Conservation (phyloP, 106 monocot species). For the Dioscorea dumetorum region DNA sequence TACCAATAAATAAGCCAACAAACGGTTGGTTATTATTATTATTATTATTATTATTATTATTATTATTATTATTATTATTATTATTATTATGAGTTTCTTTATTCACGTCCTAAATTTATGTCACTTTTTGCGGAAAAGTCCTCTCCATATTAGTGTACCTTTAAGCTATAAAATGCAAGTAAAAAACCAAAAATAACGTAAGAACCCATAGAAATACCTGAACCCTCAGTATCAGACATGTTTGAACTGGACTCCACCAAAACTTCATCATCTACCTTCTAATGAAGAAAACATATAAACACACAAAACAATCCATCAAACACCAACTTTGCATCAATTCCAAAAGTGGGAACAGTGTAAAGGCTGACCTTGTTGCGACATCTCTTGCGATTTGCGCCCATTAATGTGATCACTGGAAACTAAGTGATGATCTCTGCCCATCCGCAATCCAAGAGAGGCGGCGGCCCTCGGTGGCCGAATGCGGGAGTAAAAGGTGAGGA, state of each 20-base stretch:
- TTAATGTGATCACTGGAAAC: background rate
- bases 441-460: background rate
- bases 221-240: constrained; percentile 25
- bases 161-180: background rate
- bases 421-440: background rate
- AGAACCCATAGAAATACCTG: constrained; percentile 14
- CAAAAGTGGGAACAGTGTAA: background rate
- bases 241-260: background rate
- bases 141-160: too few relatives aligned
- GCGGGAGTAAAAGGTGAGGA: background rate
- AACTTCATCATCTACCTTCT: background rate
- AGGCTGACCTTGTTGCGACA: background rate
- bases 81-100: too few relatives aligned
- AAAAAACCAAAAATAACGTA: background rate
- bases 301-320: background rate
- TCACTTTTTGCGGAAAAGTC: too few relatives aligned
- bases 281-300: background rate
- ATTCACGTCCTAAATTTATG: too few relatives aligned
- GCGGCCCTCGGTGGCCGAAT: background rate
- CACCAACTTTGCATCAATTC: background rate
- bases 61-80: too few relatives aligned
- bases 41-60: too few relatives aligned
- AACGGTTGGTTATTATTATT: too few relatives aligned
- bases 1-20: too few relatives aligned
- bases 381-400: background rate